These are phyloP conservation scores for Stephanodiscus triporus DNA, from an alignment of 108 stramenopile species.

Conservation along the genomic window DNA sequence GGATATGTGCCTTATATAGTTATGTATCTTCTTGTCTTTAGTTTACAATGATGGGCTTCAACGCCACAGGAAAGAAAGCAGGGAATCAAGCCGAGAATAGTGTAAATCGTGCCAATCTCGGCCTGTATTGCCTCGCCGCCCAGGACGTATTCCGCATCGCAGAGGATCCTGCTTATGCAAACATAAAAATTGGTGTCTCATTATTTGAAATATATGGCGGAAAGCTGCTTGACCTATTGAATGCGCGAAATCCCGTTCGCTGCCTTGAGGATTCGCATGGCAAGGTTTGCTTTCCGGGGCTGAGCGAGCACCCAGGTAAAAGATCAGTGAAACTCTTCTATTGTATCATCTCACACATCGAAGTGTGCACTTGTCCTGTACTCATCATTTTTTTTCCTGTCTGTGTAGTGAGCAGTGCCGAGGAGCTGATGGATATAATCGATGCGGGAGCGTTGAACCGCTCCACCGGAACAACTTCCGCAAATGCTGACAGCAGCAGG, in stretches of 20 bases:
- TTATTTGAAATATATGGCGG: slow-evolving; percentile 99
- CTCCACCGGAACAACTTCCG: slow-evolving; percentile 96
- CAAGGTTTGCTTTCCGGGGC: slow-evolving; percentile 93
- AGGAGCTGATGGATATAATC: slow-evolving; percentile 89
- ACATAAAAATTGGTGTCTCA: slow-evolving; percentile 78
- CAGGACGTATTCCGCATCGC: slow-evolving; percentile 88
- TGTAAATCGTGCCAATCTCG: slow-evolving; percentile 62
- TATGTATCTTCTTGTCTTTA: background rate
- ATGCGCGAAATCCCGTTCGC: slow-evolving; percentile 81
- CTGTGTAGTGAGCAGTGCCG: slow-evolving; percentile 57
- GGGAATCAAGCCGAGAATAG: slow-evolving; percentile 54
- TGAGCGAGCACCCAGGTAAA: slow-evolving; percentile 76
- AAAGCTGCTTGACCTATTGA: slow-evolving; percentile 94
- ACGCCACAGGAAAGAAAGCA: slow-evolving; percentile 75
- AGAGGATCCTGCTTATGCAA: slow-evolving; percentile 55
- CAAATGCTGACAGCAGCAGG: slow-evolving; percentile 90
- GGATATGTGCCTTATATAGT: background rate
- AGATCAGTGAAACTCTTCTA: background rate
- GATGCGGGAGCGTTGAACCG: slow-evolving; percentile 86
- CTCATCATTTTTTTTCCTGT: background rate
- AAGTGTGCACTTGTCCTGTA: background rate
- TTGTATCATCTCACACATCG: background rate
- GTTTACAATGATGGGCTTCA: slow-evolving; percentile 97
- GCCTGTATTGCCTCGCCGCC: slow-evolving; percentile 92
- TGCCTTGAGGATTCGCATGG: slow-evolving; percentile 96